Evolutionary conservation across 2,329 filamentous ascomycete species (phyloP).

Genomic region (Calonectria pseudoreteaudii): DNA sequence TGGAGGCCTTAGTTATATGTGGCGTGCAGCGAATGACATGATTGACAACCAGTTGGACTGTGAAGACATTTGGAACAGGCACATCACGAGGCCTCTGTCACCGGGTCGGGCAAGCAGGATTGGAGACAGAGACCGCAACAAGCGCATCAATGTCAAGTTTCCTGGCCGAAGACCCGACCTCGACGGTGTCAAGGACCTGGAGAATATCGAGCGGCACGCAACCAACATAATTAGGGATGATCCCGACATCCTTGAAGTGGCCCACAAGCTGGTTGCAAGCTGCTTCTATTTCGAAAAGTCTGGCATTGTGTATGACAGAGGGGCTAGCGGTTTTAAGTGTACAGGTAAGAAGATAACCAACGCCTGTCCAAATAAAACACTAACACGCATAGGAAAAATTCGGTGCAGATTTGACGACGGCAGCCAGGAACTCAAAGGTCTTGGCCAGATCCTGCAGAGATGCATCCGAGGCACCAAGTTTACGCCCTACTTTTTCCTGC

Average conservation of each 20-base stretch:
- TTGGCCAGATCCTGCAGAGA: neutral
- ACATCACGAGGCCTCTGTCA: neutral
- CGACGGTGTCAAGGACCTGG: neutral
- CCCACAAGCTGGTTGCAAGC: slow-evolving; percentile 10
- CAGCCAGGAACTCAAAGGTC: neutral
- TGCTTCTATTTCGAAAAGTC: slow-evolving; percentile 14
- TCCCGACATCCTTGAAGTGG: neutral
- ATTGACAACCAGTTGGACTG: slow-evolving; percentile 4
- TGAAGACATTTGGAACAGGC: slow-evolving; percentile 1
- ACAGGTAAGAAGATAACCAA: neutral
- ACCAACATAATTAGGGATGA: neutral
- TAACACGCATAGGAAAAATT: neutral
- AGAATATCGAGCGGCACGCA: neutral
- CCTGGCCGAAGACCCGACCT: neutral
- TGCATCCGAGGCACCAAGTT: neutral
- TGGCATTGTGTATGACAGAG: neutral
- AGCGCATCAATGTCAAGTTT: slow-evolving; percentile 1
- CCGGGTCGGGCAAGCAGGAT: neutral
- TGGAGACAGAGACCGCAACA: neutral
- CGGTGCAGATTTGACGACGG: slow-evolving; percentile 13
- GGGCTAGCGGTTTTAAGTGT: neutral
- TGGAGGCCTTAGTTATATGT: neutral
- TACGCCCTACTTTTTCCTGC: neutral
- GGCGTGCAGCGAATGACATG: slow-evolving; percentile 2
- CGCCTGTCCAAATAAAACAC: neutral